Conservation (phyloP, 2,329 filamentous ascomycete species). For the Arthrobotrys entomopaga region DNA sequence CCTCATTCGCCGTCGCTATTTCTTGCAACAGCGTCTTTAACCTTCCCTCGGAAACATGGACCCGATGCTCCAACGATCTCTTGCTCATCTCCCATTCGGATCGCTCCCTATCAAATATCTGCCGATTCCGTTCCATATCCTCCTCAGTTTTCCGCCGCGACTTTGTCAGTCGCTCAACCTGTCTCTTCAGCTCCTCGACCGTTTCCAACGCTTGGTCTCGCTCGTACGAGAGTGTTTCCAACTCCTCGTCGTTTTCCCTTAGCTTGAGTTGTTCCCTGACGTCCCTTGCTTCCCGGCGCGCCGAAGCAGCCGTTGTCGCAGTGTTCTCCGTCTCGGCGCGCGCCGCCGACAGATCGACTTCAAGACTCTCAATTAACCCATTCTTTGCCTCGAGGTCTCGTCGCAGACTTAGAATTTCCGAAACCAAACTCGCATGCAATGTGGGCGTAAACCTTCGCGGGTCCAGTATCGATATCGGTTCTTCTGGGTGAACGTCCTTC, state of each 20-base stretch:
- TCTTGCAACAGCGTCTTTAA: constrained; percentile 87
- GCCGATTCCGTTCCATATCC: constrained; percentile 79
- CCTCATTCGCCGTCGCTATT: constrained; percentile 69
- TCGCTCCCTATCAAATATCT: constrained; percentile 84
- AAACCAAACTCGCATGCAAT: constrained; percentile 90
- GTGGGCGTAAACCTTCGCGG: constrained; percentile 94
- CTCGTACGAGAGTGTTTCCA: constrained; percentile 84
- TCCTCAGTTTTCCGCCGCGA: constrained; percentile 83
- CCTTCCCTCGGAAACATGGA: constrained; percentile 89
- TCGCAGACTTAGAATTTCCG: constrained; percentile 87
- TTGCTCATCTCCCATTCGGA: constrained; percentile 85
- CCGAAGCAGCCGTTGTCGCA: constrained; percentile 70
- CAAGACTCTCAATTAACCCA: constrained; percentile 84
- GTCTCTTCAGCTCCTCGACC: constrained; percentile 76
- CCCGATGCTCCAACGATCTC: constrained; percentile 80
- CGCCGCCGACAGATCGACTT: constrained; percentile 75
- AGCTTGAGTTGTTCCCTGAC: constrained; percentile 86
- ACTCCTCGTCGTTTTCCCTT: constrained; percentile 85
- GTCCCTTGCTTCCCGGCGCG: constrained; percentile 79
- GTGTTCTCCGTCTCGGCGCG: constrained; percentile 79
- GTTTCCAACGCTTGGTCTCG: constrained; percentile 83
- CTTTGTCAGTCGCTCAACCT: constrained; percentile 81
- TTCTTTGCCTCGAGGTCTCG: constrained; percentile 91
- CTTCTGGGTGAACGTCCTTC: constrained; percentile 41
- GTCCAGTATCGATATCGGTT: constrained; percentile 73